Conservation (phyloP, 169 alveolate species). For the Eimeria praecox region DNA sequence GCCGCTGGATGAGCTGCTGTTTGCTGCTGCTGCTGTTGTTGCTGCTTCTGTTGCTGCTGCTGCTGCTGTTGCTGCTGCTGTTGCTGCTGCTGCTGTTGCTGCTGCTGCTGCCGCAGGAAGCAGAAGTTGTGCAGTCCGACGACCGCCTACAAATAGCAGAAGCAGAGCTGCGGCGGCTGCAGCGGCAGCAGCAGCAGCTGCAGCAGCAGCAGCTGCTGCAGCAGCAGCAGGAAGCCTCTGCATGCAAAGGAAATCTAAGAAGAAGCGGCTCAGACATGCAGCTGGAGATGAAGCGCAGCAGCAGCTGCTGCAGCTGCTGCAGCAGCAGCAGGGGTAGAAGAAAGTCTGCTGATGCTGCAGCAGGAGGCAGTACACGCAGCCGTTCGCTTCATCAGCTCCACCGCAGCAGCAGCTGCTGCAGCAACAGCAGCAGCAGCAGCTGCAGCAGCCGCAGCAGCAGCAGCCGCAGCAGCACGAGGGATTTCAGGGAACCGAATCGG, state of each 20-base stretch:
- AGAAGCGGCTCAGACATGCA: background rate
- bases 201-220: conserved; percentile 48
- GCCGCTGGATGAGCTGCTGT: background rate
- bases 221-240: conserved; percentile 2
- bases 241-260: background rate
- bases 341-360: conserved; percentile 44
- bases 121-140: conserved; percentile 19
- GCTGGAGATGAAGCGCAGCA: background rate
- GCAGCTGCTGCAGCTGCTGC: background rate
- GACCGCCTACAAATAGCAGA: background rate
- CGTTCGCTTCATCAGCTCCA: background rate
- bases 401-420: background rate
- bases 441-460: background rate
- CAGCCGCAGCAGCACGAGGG: conserved; percentile 29
- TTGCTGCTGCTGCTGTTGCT: conserved; percentile 33
- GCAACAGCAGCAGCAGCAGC: background rate
- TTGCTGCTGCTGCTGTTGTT: background rate
- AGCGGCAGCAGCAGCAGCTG: conserved; percentile 55
- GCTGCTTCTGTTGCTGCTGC: conserved; percentile 1
- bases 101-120: conserved; percentile 51
- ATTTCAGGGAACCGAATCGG: background rate
- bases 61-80: background rate
- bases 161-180: conserved; percentile 14
- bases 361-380: background rate
- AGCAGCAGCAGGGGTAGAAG: background rate